phyloP scores from a whole-genome alignment of 768 basidiomycete species.

The Lentinus tigrinus region DNA sequence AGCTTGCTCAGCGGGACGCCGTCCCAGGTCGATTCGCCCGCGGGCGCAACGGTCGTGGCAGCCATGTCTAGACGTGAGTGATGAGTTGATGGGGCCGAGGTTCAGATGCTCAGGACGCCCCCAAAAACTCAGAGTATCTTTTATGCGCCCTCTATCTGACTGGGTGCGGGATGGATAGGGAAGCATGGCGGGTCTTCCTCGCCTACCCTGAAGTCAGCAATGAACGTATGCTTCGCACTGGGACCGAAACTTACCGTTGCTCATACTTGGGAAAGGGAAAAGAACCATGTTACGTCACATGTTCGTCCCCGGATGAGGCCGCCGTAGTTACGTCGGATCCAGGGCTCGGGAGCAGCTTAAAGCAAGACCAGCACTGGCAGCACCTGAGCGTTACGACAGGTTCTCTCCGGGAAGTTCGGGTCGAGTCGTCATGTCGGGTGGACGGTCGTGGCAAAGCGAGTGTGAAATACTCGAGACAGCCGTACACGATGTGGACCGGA shows the following conservation, averaged over 20 bases:
- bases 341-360: no score
- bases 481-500: no score
- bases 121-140: not conserved
- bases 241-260: conserved; percentile 1
- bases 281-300: not conserved
- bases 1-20: conserved; percentile 17
- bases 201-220: not conserved
- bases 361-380: no score
- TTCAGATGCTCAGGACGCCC: not conserved
- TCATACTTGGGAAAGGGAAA: not conserved
- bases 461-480: no score
- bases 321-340: no score
- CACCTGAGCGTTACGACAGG: no score
- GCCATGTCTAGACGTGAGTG: not conserved
- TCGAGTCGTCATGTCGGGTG: no score
- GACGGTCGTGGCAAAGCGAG: no score
- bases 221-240: conserved; percentile 5
- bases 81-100: not conserved
- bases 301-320: no score
- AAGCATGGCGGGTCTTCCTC: not conserved
- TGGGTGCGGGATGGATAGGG: not conserved
- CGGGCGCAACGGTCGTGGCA: not conserved
- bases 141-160: not conserved
- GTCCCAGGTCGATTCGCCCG: not conserved
- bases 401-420: no score